Conservation (phyloP, 1,284 basidiomycete genomes). For the Cystobasidium slooffiae region DNA sequence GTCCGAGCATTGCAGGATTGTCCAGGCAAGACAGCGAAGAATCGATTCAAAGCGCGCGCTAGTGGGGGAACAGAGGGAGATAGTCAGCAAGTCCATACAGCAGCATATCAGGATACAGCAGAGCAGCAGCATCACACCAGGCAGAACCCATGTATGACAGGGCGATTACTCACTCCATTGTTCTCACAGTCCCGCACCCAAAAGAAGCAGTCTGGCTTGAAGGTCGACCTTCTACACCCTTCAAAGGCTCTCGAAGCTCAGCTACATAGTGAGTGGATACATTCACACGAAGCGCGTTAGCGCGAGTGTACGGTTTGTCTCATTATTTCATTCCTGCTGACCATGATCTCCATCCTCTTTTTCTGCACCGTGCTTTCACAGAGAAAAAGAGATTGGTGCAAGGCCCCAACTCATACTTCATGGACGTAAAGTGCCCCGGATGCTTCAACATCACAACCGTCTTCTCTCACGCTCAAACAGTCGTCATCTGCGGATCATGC, state of each 20-base stretch:
- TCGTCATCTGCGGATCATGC: slow-evolving; percentile 90
- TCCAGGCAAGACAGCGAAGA: not conserved
- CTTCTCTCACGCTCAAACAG: slow-evolving; percentile 93
- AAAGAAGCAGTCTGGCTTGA: slow-evolving; percentile 75
- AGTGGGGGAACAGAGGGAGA: not conserved
- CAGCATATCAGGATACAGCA: not conserved
- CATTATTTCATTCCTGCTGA: not conserved
- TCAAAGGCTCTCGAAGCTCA: slow-evolving; percentile 81
- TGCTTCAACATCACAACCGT: slow-evolving; percentile 95
- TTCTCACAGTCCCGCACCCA: slow-evolving; percentile 33
- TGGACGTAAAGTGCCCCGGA: slow-evolving; percentile 99
- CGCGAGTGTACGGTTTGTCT: not conserved
- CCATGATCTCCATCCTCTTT: slow-evolving; percentile 60
- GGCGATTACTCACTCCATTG: slow-evolving; percentile 27
- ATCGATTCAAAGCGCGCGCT: not conserved
- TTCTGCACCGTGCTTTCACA: not conserved
- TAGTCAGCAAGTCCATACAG: not conserved
- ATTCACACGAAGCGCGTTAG: not conserved
- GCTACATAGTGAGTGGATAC: slow-evolving; percentile 60
- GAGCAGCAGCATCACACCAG: not conserved
- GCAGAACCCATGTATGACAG: not conserved
- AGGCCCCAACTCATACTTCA: slow-evolving; percentile 97
- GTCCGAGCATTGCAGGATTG: not conserved
- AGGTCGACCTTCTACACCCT: slow-evolving; percentile 97
- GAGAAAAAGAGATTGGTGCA: slow-evolving; percentile 99